Conservation (phyloP, 2,329 filamentous ascomycete genomes). For the Alternaria sp. region DNA sequence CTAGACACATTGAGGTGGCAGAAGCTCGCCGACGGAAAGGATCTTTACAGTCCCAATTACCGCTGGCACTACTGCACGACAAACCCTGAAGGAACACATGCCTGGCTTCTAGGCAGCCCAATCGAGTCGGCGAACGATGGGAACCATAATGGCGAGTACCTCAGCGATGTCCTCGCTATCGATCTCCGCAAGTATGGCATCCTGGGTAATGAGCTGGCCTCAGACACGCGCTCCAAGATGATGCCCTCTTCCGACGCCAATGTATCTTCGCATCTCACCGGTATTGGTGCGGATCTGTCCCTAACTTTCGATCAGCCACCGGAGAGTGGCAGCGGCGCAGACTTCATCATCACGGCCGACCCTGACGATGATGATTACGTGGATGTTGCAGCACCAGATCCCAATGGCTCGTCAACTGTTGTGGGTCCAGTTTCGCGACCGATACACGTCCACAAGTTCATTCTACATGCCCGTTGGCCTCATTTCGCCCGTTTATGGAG, state of each 20-base stretch:
- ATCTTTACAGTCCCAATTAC: slow-evolving; percentile 91
- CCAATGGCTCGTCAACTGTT: slow-evolving; percentile 42
- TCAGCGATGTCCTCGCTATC: slow-evolving; percentile 93
- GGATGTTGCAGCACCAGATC: slow-evolving; percentile 60
- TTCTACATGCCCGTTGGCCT: slow-evolving; percentile 93
- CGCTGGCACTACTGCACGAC: slow-evolving; percentile 98
- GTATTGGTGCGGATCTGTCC: slow-evolving; percentile 85
- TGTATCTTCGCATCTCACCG: slow-evolving; percentile 60
- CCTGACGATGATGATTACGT: slow-evolving; percentile 77
- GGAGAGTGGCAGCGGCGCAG: slow-evolving; percentile 83
- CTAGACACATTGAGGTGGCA: slow-evolving; percentile 90
- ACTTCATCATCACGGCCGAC: slow-evolving; percentile 90
- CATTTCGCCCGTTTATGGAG: slow-evolving; percentile 93
- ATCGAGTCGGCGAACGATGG: slow-evolving; percentile 73
- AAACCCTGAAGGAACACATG: slow-evolving; percentile 93
- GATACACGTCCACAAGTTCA: slow-evolving; percentile 94
- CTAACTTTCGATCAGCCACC: slow-evolving; percentile 86
- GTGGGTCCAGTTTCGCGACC: slow-evolving; percentile 68
- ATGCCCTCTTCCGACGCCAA: slow-evolving; percentile 63
- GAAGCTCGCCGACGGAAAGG: slow-evolving; percentile 90
- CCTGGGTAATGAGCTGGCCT: slow-evolving; percentile 75
- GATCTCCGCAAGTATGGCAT: slow-evolving; percentile 92
- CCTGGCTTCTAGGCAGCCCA: slow-evolving; percentile 93
- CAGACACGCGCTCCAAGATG: slow-evolving; percentile 54
- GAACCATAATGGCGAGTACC: slow-evolving; percentile 81